These are phyloP conservation scores for Cutaneotrichosporon sp. DNA, from an alignment of 1,284 basidiomycete species.

Conservation along the genomic window DNA sequence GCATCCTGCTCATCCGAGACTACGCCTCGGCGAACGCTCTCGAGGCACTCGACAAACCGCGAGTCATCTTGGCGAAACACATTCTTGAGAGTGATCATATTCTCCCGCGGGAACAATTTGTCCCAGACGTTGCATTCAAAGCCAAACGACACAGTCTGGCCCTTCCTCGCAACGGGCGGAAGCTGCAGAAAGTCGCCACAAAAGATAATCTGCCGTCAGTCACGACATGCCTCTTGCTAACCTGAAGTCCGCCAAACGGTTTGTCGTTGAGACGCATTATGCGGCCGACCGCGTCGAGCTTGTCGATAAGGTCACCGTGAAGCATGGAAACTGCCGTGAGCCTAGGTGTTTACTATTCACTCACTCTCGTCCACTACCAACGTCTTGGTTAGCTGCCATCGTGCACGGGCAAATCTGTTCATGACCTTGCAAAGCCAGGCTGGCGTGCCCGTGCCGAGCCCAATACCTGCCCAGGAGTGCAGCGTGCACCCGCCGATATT, in stretches of 20 bases:
- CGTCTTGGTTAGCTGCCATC: constrained; percentile 57
- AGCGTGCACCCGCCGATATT: constrained; percentile 61
- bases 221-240: constrained; percentile 35
- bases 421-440: constrained; percentile 50
- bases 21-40: constrained; percentile 37
- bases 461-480: constrained; percentile 57
- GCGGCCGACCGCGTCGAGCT: constrained; percentile 66
- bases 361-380: constrained; percentile 68
- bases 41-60: constrained; percentile 39
- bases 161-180: constrained; percentile 64
- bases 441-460: constrained; percentile 50
- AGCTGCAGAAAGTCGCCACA: constrained; percentile 53
- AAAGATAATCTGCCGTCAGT: constrained; percentile 59
- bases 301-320: constrained; percentile 67
- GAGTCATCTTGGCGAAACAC: constrained; percentile 65
- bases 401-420: constrained; percentile 44
- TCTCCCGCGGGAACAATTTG: constrained; percentile 16
- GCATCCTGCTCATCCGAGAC: constrained; percentile 18
- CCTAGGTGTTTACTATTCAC: constrained; percentile 20
- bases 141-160: constrained; percentile 30
- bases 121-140: constrained; percentile 36
- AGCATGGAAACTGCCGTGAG: constrained; percentile 56
- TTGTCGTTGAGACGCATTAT: constrained; percentile 12
- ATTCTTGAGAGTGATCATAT: constrained; percentile 56
- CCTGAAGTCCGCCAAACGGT: constrained; percentile 90